A percentile compares a stretch with the other conserved stretches of the same genome.
phyloP scores from a whole-genome alignment of 768 basidiomycete species.

The Harrya chromipes region DNA sequence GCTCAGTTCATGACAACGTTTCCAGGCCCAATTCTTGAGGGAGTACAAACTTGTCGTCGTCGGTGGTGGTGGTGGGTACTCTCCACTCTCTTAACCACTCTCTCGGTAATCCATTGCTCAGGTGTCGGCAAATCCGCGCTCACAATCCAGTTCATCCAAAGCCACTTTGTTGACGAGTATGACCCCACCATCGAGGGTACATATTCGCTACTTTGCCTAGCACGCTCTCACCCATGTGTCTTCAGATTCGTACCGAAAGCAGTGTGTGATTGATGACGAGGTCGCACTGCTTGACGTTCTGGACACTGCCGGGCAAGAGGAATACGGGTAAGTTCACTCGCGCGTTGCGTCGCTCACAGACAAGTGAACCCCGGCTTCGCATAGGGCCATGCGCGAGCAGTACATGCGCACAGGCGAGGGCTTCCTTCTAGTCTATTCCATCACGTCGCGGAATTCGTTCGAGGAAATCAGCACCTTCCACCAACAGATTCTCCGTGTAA shows the following conservation, averaged over 20 bases:
- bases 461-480: slow-evolving; percentile 97
- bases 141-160: slow-evolving; percentile 98
- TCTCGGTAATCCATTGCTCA: slow-evolving; percentile 6
- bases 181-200: slow-evolving; percentile 94
- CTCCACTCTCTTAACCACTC: slow-evolving; percentile 29
- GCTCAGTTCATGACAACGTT: background rate
- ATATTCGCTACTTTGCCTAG: slow-evolving; percentile 5
- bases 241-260: slow-evolving; percentile 93
- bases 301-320: slow-evolving; percentile 97
- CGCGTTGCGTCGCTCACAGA: slow-evolving; percentile 1
- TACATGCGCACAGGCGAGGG: slow-evolving; percentile 99
- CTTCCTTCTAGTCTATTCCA: slow-evolving; percentile 96
- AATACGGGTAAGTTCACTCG: slow-evolving; percentile 77
- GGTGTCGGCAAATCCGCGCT: slow-evolving; percentile 79
- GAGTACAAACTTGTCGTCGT: slow-evolving; percentile 99
- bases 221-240: background rate
- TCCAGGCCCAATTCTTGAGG: slow-evolving; percentile 81
- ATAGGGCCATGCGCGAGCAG: slow-evolving; percentile 96
- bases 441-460: slow-evolving; percentile 96
- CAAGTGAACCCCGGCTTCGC: slow-evolving; percentile 4
- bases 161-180: slow-evolving; percentile 88
- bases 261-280: slow-evolving; percentile 97
- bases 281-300: slow-evolving; percentile 96
- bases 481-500: slow-evolving; percentile 94
- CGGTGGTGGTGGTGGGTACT: slow-evolving; percentile 84